Evolutionary conservation across 2,329 filamentous ascomycete genomes (phyloP).

Genomic region (Aspergillus puulaauensis): DNA sequence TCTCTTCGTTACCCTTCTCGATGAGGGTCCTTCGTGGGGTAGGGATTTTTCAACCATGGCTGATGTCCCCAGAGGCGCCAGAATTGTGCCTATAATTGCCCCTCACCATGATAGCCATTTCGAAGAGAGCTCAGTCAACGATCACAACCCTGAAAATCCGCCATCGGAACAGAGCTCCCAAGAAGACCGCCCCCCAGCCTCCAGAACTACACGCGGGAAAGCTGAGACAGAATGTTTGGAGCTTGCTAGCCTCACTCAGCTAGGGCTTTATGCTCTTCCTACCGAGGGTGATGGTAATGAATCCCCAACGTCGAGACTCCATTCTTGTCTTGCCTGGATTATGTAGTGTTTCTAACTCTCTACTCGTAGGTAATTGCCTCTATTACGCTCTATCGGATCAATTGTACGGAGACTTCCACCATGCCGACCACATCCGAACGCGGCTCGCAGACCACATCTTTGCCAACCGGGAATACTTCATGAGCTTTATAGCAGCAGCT

Average conservation of each 20-base stretch:
- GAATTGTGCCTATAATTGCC: slow-evolving; percentile 45
- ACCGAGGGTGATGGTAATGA: slow-evolving; percentile 63
- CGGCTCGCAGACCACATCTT: slow-evolving; percentile 63
- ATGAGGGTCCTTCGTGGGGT: slow-evolving; percentile 38
- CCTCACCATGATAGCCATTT: slow-evolving; percentile 24
- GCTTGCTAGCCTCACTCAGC: slow-evolving; percentile 50
- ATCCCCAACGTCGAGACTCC: slow-evolving; percentile 21
- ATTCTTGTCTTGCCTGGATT: background rate
- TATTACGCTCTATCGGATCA: slow-evolving; percentile 69
- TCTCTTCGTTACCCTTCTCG: slow-evolving; percentile 17
- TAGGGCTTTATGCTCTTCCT: slow-evolving; percentile 59
- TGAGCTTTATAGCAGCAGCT: slow-evolving; percentile 59
- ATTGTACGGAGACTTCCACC: slow-evolving; percentile 60
- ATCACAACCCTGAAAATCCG: slow-evolving; percentile 11
- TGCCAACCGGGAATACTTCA: slow-evolving; percentile 61
- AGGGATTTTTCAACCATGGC: slow-evolving; percentile 38
- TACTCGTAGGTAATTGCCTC: slow-evolving; percentile 62
- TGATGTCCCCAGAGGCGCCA: slow-evolving; percentile 37
- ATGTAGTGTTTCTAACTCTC: slow-evolving; percentile 20
- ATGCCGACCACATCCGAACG: slow-evolving; percentile 59
- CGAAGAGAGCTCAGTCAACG: slow-evolving; percentile 14
- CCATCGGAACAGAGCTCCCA: slow-evolving; percentile 16
- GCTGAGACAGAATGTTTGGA: slow-evolving; percentile 29
- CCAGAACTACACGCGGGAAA: slow-evolving; percentile 17
- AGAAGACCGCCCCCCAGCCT: slow-evolving; percentile 9